A percentile compares a stretch with the other conserved stretches of the same genome.
Conservation (phyloP, 164 flowering plant genomes). For the Annona cherimola region DNA sequence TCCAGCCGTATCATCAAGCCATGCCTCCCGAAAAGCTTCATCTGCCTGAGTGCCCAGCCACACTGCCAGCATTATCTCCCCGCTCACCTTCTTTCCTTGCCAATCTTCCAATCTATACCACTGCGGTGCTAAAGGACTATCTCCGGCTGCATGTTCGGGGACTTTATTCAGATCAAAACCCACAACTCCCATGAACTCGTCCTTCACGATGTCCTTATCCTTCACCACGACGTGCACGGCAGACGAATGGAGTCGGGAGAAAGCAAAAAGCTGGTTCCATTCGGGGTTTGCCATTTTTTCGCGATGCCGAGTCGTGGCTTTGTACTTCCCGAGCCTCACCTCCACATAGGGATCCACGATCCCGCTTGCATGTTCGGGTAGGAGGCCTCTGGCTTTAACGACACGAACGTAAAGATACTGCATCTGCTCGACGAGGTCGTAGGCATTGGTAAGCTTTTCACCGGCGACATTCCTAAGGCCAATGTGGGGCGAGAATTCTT, state of each 20-base stretch:
- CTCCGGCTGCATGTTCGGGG: slow-evolving; percentile 76
- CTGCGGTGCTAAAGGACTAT: slow-evolving; percentile 79
- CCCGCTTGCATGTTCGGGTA: background rate
- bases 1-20: slow-evolving; percentile 32
- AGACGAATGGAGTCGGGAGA: slow-evolving; percentile 72
- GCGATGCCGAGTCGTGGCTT: slow-evolving; percentile 19
- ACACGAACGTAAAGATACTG: slow-evolving; percentile 30
- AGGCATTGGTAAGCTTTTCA: slow-evolving; percentile 2
- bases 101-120: slow-evolving; percentile 74
- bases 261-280: slow-evolving; percentile 83
- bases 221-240: slow-evolving; percentile 60
- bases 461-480: no score
- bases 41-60: slow-evolving; percentile 95
- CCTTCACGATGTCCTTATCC: slow-evolving; percentile 70
- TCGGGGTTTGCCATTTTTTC: slow-evolving; percentile 40
- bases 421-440: slow-evolving; percentile 40
- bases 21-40: slow-evolving; percentile 80
- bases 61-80: slow-evolving; percentile 84
- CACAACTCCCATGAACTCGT: slow-evolving; percentile 67
- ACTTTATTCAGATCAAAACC: slow-evolving; percentile 65
- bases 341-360: slow-evolving; percentile 19
- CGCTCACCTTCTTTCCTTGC: slow-evolving; percentile 56
- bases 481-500: no score
- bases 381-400: slow-evolving; percentile 23
- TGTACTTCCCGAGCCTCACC: slow-evolving; percentile 37